A percentile compares a stretch with the other conserved stretches of the same genome.
Evolutionary conservation across 192 early-diverging fungal genomes (phyloP).

Genomic region (Glomus cerebriforme): DNA sequence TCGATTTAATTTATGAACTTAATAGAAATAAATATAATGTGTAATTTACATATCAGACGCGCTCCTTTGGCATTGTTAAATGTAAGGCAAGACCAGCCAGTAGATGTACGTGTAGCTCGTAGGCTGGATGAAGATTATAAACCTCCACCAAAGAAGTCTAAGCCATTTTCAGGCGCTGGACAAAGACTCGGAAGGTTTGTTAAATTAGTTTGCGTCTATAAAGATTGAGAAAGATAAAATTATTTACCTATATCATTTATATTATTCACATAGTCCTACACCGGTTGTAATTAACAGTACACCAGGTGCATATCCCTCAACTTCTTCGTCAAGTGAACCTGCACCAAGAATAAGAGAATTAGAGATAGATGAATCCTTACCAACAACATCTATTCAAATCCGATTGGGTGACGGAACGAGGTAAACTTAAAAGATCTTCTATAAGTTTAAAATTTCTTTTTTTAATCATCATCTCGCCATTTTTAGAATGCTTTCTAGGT

Average conservation of each 20-base stretch:
- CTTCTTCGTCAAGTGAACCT: conserved; percentile 14
- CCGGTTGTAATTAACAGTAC: neutral
- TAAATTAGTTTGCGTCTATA: conserved; percentile 40
- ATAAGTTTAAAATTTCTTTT: neutral
- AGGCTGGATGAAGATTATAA: conserved; percentile 86
- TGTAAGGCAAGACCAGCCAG: conserved; percentile 84
- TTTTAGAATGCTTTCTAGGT: conserved; percentile 74
- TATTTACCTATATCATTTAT: neutral
- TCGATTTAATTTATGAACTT: neutral
- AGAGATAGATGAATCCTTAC: conserved; percentile 71
- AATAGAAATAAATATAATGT: neutral
- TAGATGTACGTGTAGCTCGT: conserved; percentile 83
- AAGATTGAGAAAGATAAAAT: conserved; percentile 32
- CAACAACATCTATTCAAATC: conserved; percentile 87
- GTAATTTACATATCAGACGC: conserved; percentile 50
- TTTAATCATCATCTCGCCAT: neutral
- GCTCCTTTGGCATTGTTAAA: conserved; percentile 88
- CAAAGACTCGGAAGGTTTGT: conserved; percentile 73
- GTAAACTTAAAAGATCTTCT: conserved; percentile 31
- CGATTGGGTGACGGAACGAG: conserved; percentile 86
- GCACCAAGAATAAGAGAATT: conserved; percentile 40
- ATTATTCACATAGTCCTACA: conserved; percentile 7
- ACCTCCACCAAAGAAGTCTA: conserved; percentile 76
- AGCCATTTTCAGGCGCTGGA: conserved; percentile 80
- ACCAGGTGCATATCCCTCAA: conserved; percentile 13